These are phyloP conservation scores for Agrocybe praecox DNA, from an alignment of 768 basidiomycete species.

Conservation along the genomic window DNA sequence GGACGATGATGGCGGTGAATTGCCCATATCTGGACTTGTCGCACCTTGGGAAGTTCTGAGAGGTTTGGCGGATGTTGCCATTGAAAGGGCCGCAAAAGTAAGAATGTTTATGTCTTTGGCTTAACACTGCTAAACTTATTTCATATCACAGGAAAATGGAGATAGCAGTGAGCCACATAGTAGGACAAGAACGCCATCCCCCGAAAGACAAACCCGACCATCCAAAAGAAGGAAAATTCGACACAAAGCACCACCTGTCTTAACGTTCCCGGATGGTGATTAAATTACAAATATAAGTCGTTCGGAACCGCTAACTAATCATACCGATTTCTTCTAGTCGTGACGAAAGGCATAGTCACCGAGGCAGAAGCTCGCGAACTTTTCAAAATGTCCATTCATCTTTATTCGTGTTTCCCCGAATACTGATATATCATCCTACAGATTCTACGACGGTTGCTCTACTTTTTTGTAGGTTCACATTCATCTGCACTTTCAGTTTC, in stretches of 20 bases:
- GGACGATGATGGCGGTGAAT: conserved; percentile 77
- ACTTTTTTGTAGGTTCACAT: conserved; percentile 27
- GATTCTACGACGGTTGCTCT: conserved; percentile 94
- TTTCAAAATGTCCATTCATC: conserved; percentile 71
- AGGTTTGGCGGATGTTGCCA: conserved; percentile 80
- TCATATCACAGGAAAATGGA: conserved; percentile 62
- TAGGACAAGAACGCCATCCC: conserved; percentile 72
- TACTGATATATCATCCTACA: conserved; percentile 27
- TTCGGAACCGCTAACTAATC: not conserved
- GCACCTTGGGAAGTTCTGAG: conserved; percentile 88
- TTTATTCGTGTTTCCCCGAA: conserved; percentile 5
- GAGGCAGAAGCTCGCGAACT: conserved; percentile 86
- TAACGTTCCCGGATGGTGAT: conserved; percentile 79
- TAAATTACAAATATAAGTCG: not conserved
- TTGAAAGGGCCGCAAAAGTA: conserved; percentile 78
- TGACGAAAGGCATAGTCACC: conserved; percentile 79
- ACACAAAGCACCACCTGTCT: conserved; percentile 57
- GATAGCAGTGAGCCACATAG: conserved; percentile 77
- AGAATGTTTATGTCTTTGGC: conserved; percentile 8
- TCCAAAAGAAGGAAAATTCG: conserved; percentile 72
- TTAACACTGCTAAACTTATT: not conserved
- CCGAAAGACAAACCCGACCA: conserved; percentile 69
- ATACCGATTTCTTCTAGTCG: conserved; percentile 47
- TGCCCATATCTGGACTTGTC: conserved; percentile 80
- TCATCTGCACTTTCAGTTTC: not conserved